Base-by-base conservation (phyloP, 441 rosid genomes). In the Codiaeum variegatum region DNA sequence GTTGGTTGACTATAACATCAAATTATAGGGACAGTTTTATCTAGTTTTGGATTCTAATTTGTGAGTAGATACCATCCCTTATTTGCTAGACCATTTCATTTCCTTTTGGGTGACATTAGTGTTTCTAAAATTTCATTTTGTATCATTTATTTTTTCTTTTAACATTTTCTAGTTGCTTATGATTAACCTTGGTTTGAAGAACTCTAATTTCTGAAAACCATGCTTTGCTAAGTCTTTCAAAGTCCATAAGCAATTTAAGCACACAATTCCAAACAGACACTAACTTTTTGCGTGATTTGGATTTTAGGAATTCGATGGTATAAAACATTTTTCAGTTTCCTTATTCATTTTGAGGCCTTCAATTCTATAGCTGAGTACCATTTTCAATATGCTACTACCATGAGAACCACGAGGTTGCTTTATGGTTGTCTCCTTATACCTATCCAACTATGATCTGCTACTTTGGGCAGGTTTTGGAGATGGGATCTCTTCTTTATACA, bases 381-480 rank as follows among this genome's bases (percentile, higher is more conserved):
- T 66, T 44, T 66, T 23, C 7, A 40, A 56, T 29, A 21, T 24
- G 9, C 24, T 28, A n/a, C 36, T 28, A 32, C 59, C 58, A n/a
- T 44, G 66, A 31, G 62, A 29, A 67, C 61, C 40, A 15, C 38
- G 52, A 19, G 18, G 38, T 49, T 64, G 47, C 54, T 47, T 15
- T 64, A 16, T 66, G 54, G 29, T 69, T 52, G 62, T 62, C 47
- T 32, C 1, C 61, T 38, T 29, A 51, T 62, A 13, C 72, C 36
- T 44, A 12, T n/a, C 23, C 32, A 36, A 73, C 69, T 77, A 47
- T 66, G 67, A 46, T 46, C 51, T 61, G 38, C 73, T 82, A 36
- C 55, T 34, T 76, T 82, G 60, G 62, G 73, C 88, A 88, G 97
- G 90, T 89, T 76, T 72, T 92, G 75, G 81, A 79, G 68, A 70